Conservation (phyloP, 139 green algal species). For the Nannochloris sp. region DNA sequence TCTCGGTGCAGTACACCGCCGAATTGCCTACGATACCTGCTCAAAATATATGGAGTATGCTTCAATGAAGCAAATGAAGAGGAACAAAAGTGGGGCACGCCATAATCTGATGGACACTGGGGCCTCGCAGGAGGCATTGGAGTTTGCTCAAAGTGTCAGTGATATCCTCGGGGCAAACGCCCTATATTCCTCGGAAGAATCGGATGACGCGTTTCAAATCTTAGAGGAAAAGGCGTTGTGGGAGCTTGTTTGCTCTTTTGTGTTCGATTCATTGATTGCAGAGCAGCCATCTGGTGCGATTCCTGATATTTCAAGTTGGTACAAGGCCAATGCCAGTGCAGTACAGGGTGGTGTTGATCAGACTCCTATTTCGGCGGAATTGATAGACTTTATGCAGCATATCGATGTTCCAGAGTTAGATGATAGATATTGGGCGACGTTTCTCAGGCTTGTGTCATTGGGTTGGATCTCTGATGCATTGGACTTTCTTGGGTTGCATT, state of each 20-base stretch:
- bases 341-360: not conserved
- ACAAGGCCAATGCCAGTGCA: conserved; percentile 10
- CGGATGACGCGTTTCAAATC: conserved; percentile 3
- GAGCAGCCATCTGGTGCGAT: too few relatives aligned
- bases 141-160: not conserved
- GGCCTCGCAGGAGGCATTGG: not conserved
- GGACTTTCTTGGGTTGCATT: conserved; percentile 44
- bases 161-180: conserved; percentile 6
- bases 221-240: conserved; percentile 29
- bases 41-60: conserved; percentile 13
- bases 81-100: not conserved
- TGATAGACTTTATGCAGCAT: not conserved
- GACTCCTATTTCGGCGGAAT: not conserved
- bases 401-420: conserved; percentile 1
- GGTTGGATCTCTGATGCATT: conserved; percentile 45
- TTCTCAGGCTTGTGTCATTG: conserved; percentile 30
- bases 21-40: conserved; percentile 33
- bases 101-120: conserved; percentile 2
- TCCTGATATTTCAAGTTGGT: conserved; percentile 22
- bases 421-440: not conserved
- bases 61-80: not conserved
- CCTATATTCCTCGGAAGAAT: conserved; percentile 1
- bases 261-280: conserved; percentile 6
- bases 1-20: conserved; percentile 17
- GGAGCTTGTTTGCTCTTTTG: conserved; percentile 31